Conservation (phyloP, 2,329 filamentous ascomycete genomes). For the Biscogniauxia sp. region DNA sequence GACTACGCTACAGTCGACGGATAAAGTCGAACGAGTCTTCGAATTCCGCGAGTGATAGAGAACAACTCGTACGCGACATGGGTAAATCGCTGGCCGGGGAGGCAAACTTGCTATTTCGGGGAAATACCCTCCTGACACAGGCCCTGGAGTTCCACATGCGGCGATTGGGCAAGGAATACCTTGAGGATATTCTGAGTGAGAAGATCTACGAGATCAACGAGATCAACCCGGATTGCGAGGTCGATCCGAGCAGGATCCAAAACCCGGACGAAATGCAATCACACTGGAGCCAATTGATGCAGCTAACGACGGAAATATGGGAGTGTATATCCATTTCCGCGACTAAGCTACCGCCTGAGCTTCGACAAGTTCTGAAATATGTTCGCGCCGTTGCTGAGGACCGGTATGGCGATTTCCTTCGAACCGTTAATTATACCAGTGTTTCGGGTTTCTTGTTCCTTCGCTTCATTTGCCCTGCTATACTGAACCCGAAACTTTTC, state of each 20-base stretch:
- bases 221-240: constrained; percentile 87
- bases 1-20: constrained; percentile 69
- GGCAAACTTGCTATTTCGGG: constrained; percentile 90
- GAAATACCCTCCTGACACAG: constrained; percentile 91
- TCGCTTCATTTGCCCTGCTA: constrained; percentile 93
- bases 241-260: constrained; percentile 81
- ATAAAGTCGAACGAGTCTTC: constrained; percentile 69
- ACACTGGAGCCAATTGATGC: constrained; percentile 78
- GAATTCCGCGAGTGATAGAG: constrained; percentile 62
- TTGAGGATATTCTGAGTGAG: constrained; percentile 82
- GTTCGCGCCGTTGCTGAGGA: constrained; percentile 91
- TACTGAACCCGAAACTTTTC: constrained; percentile 91
- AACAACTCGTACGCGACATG: constrained; percentile 72
- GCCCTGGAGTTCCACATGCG: constrained; percentile 95
- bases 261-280: constrained; percentile 68
- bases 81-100: constrained; percentile 78
- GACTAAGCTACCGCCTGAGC: constrained; percentile 71
- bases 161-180: constrained; percentile 84
- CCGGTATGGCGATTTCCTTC: constrained; percentile 87
- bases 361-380: constrained; percentile 84
- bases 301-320: constrained; percentile 81
- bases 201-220: constrained; percentile 89
- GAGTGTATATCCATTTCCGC: constrained; percentile 76
- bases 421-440: constrained; percentile 87
- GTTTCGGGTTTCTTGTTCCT: constrained; percentile 94